Base-by-base conservation (phyloP, 2,329 filamentous ascomycete genomes). In the Dactylellina drechsleri region DNA sequence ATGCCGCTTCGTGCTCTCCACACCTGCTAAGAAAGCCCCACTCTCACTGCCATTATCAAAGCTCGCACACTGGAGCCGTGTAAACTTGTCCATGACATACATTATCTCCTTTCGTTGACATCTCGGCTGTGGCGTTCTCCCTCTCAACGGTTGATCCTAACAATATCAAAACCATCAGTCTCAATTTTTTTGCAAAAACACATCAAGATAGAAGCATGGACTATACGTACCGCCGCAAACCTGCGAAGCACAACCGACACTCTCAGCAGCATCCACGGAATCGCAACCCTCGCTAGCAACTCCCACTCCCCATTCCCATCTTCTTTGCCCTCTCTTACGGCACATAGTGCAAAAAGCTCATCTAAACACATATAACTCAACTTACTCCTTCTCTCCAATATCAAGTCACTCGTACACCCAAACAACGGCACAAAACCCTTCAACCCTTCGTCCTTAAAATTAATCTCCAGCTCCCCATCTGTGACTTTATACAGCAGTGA, bases 51-150 rank as follows among this genome's bases (percentile, higher is more conserved):
- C 70, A 36, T 8, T 36, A 66, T 80, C 73, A 65, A 75, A 49
- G 73, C 50, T 50, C 67, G 77, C 59, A 45, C 68, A 49, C 40
- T 73, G 41, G 16, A 71, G 20, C 16, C 85, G 84, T 0, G 91
- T 87, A 40, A 97, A 84, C 53, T 87, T 84, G 57, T 84, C 83
- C 16, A 98, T 84, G 23, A 93, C 85, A 79, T 91, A 90, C 3
- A 91, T 81, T 10, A 99, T 83, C 80, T 97, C 95, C 76, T 87
- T 89, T 50, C 92, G 87, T 80, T 97, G 92, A 7, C 88, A 90
- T 4, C 92, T 84, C 0, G 94, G 94, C 81, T 95, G 92, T 3
- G 95, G 95, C 89, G 96, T 95, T 58, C 89, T 87, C 0, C 95
- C 93, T 13, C 95, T 87, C 18, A 99, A 84, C 0, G 94, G 93